These are phyloP conservation scores for Abrus pulchellus DNA, from an alignment of 306 rosid genomes.

Conservation along the genomic window DNA sequence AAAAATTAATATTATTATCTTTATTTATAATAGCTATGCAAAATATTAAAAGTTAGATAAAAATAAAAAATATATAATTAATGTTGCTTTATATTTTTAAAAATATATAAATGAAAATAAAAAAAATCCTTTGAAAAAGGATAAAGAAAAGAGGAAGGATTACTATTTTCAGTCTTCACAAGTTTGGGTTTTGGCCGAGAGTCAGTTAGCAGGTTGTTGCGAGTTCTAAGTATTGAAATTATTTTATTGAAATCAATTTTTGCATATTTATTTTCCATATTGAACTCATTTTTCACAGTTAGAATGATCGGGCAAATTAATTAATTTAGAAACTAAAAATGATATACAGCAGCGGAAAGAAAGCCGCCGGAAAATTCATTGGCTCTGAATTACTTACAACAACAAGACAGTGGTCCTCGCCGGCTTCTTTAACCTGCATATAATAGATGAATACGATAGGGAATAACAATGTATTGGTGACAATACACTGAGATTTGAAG, in stretches of 20 bases:
- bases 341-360: background rate
- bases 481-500: conserved; percentile 26
- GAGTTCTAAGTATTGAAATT: background rate
- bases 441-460: background rate
- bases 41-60: too few relatives aligned
- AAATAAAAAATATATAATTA: too few relatives aligned
- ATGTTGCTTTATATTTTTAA: background rate
- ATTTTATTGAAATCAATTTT: too few relatives aligned
- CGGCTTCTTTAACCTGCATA: conserved; percentile 28
- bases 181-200: background rate
- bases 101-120: background rate
- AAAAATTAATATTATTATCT: too few relatives aligned
- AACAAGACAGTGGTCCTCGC: conserved; percentile 35
- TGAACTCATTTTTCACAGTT: too few relatives aligned
- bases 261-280: too few relatives aligned
- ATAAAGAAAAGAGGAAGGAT: too few relatives aligned
- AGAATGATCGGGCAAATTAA: too few relatives aligned
- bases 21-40: too few relatives aligned
- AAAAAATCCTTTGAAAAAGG: too few relatives aligned
- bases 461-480: background rate
- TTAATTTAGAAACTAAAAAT: background rate
- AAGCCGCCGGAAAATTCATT: conserved; percentile 28
- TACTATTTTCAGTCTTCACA: background rate
- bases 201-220: conserved; percentile 7
- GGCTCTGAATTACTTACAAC: background rate